Base-by-base conservation (phyloP, 495 filamentous ascomycete species). In the Penicillium soppii region DNA sequence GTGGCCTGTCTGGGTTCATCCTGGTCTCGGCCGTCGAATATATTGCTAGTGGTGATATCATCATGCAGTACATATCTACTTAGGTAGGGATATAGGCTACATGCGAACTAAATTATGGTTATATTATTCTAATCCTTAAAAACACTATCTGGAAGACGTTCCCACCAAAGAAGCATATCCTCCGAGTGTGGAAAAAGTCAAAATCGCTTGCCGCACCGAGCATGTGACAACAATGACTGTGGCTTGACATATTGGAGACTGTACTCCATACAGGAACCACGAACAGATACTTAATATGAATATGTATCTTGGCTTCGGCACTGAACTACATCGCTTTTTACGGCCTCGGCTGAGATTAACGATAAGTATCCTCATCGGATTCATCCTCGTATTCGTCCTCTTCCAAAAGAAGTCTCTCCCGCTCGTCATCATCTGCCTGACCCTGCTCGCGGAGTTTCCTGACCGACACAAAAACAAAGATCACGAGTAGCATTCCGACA, bases 401-500 rank as follows among this genome's bases (percentile, higher is more conserved):
- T 42, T 67, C 71, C 22, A 47, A 47, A 33, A 75, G 62, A 37
- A 74, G 35, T 33, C 62, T 61, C 50, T 66, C 59, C 21, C 60
- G 50, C 40, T 74, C 70, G 5, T 60, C 65, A n/a, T 68, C 61
- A 22, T 58, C 47, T 0, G 17, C 51, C 7, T 17, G 35, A 23
- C 54, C 43, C 12, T 62, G 43, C 15, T 50, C 47, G 7, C 25
- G 45, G 22, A 65, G 25, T 7, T 44, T 52, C 19, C 59, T 63
- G 12, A 71, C 72, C 19, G 62, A 57, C 5, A 68, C 42, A 25
- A 65, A 50, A 3, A 91, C 87, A 59, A 74, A 92, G 2, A 57
- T 58, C 15, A 88, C 81, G 20, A 91, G 65, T 7, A 68, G 71
- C 1, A 71, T 42, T 0, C 89, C 89, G 16, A 90, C 78, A 0